phyloP scores from a whole-genome alignment of 805 yeast species.

The Cyberlindnera meyerae region DNA sequence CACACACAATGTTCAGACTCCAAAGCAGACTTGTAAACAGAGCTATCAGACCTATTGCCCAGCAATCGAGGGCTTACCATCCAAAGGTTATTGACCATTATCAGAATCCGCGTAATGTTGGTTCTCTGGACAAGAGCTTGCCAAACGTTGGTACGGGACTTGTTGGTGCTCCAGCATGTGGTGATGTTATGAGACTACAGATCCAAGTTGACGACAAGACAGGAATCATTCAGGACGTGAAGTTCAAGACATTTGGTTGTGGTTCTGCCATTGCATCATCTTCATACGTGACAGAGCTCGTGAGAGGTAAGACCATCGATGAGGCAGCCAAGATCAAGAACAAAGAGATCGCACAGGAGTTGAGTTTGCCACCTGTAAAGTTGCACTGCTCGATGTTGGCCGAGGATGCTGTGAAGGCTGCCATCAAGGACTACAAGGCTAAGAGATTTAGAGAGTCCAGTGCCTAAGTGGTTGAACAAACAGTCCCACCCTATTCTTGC shows the following conservation, averaged over 20 bases:
- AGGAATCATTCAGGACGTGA: conserved; percentile 90
- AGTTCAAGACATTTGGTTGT: conserved; percentile 98
- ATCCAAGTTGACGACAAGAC: conserved; percentile 87
- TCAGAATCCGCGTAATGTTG: conserved; percentile 95
- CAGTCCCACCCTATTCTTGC: too few relatives aligned
- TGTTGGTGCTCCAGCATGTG: conserved; percentile 99
- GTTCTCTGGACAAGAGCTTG: conserved; percentile 76
- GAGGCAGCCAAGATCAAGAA: conserved; percentile 92
- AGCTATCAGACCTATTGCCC: conserved; percentile 19
- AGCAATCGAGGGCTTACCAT: conserved; percentile 54
- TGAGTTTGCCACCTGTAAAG: conserved; percentile 94
- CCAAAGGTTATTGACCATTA: conserved; percentile 95
- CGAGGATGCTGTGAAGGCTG: conserved; percentile 97
- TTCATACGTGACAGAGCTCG: conserved; percentile 90
- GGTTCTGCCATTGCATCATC: conserved; percentile 97
- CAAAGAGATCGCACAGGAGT: conserved; percentile 90
- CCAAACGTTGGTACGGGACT: conserved; percentile 89
- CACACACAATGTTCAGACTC: conserved; percentile 20
- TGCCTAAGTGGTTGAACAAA: conserved; percentile 2
- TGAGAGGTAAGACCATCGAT: conserved; percentile 89
- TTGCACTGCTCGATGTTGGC: conserved; percentile 98
- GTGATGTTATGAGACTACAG: conserved; percentile 97
- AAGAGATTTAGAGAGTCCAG: conserved; percentile 49
- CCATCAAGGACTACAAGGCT: conserved; percentile 88
- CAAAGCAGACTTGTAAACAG: conserved; percentile 14